A percentile compares a stretch with the other conserved stretches of the same genome.
Conservation (phyloP, 1,139 yeast species). For the Lodderomyces theae region DNA sequence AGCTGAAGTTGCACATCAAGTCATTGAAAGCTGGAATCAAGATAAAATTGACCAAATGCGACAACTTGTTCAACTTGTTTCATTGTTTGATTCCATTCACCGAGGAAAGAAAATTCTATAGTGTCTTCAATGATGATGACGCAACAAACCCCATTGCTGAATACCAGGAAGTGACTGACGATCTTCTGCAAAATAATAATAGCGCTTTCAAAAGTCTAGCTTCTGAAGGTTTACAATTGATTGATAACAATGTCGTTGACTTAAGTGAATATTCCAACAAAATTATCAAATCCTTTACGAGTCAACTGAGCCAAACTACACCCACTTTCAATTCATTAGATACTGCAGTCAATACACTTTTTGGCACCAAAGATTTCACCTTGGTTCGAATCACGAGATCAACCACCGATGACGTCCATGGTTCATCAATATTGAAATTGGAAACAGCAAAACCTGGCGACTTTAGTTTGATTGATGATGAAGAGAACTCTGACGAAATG, state of each 20-base stretch:
- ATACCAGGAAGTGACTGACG: background rate
- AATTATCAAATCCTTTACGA: constrained; percentile 24
- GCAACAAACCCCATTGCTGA: constrained; percentile 2
- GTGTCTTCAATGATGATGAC: constrained; percentile 12
- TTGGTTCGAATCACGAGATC: constrained; percentile 53
- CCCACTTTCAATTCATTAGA: constrained; percentile 47
- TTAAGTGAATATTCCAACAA: constrained; percentile 36
- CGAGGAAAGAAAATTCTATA: constrained; percentile 16
- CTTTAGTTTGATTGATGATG: constrained; percentile 46
- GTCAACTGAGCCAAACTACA: constrained; percentile 4
- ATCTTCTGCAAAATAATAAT: background rate
- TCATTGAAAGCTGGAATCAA: constrained; percentile 54
- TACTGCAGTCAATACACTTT: constrained; percentile 44
- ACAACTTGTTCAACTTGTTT: constrained; percentile 42
- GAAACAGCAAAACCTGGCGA: constrained; percentile 58
- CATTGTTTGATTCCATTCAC: constrained; percentile 40
- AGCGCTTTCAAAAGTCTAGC: constrained; percentile 14
- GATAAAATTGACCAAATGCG: constrained; percentile 46
- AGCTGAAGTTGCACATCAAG: constrained; percentile 45
- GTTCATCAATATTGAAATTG: constrained; percentile 48
- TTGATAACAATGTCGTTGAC: constrained; percentile 37
- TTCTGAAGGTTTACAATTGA: constrained; percentile 31
- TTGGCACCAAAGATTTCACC: constrained; percentile 41
- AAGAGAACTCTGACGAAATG: constrained; percentile 43
- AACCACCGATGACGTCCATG: constrained; percentile 50